Evolutionary conservation across 257 asterid species (phyloP).

Genomic region (Ajuga chamaepitys): DNA sequence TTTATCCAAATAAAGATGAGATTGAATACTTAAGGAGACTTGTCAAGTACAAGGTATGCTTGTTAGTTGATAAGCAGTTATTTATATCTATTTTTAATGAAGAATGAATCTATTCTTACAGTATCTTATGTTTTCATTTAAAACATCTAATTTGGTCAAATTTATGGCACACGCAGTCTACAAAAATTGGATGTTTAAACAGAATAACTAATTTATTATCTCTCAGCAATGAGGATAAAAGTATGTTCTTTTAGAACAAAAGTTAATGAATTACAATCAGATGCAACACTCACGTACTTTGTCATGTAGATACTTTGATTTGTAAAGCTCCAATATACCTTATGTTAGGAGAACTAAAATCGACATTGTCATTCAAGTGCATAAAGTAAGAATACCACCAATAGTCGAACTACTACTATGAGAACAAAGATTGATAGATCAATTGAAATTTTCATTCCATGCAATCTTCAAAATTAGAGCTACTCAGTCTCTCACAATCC

Average conservation of each 20-base stretch:
- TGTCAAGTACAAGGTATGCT: conserved; percentile 69
- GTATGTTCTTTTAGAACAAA: not conserved
- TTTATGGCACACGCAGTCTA: too few species aligned
- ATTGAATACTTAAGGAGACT: conserved; percentile 77
- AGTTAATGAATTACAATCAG: conserved; percentile 1
- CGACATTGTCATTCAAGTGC: conserved; percentile 21
- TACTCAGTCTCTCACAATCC: conserved; percentile 85
- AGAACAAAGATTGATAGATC: conserved; percentile 8
- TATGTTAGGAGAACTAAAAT: conserved; percentile 19
- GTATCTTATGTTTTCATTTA: not conserved
- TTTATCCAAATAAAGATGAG: conserved; percentile 93
- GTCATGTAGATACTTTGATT: not conserved
- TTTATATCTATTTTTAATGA: not conserved
- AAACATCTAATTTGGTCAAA: too few species aligned
- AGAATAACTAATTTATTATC: not conserved
- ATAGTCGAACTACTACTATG: not conserved
- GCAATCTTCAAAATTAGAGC: conserved; percentile 76
- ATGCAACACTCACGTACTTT: conserved; percentile 9
- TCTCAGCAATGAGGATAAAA: not conserved
- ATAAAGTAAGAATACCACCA: conserved; percentile 10
- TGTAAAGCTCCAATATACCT: conserved; percentile 29
- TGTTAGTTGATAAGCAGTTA: conserved; percentile 1
- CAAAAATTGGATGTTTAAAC: not conserved
- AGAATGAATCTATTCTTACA: not conserved
- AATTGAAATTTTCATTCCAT: conserved; percentile 68